phyloP scores from a whole-genome alignment of 805 yeast genomes.

The Yueomyces sinensis region DNA sequence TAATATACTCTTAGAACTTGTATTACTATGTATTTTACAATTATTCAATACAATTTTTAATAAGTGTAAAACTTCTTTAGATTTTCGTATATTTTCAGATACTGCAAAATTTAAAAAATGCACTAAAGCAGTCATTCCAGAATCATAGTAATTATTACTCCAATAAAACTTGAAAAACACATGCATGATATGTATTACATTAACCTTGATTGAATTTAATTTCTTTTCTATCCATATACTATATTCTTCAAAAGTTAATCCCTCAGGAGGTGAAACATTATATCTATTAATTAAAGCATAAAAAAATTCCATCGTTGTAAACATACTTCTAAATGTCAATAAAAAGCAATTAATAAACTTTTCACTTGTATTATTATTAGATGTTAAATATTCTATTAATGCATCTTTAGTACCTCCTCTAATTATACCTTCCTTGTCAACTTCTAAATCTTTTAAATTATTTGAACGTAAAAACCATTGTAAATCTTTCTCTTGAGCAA shows the following conservation, averaged over 20 bases:
- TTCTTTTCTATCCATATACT: conserved; percentile 59
- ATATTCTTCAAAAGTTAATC: conserved; percentile 68
- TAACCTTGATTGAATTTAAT: conserved; percentile 46
- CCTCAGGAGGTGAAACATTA: conserved; percentile 75
- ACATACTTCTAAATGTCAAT: conserved; percentile 58
- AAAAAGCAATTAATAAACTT: conserved; percentile 55
- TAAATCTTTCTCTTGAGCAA: conserved; percentile 1
- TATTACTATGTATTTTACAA: not conserved
- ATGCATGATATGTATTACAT: conserved; percentile 53
- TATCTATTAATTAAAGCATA: conserved; percentile 46
- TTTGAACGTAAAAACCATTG: conserved; percentile 67
- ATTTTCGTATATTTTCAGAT: conserved; percentile 29
- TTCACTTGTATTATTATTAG: conserved; percentile 47
- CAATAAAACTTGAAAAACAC: conserved; percentile 54
- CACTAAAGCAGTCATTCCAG: conserved; percentile 20
- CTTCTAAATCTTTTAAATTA: conserved; percentile 40
- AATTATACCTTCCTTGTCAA: conserved; percentile 54
- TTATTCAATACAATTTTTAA: conserved; percentile 22
- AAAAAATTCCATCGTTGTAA: conserved; percentile 49
- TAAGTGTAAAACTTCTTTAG: conserved; percentile 24
- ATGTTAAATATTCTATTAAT: conserved; percentile 63
- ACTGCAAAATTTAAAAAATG: conserved; percentile 27
- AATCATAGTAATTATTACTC: conserved; percentile 44
- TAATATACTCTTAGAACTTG: not conserved
- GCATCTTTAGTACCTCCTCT: conserved; percentile 78